Conservation (phyloP, 2,329 filamentous ascomycete genomes). For the Zasmidium angulare region DNA sequence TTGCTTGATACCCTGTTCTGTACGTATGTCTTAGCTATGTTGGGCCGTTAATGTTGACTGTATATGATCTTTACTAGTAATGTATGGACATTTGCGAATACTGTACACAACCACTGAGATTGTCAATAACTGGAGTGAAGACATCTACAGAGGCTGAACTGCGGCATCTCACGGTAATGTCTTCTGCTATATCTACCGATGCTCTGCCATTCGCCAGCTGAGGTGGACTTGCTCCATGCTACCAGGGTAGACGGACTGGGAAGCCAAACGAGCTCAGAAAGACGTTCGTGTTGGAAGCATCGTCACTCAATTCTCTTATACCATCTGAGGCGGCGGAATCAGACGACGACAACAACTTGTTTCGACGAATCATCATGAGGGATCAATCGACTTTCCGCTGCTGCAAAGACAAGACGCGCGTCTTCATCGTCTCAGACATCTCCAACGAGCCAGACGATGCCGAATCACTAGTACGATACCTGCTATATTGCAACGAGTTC, state of each 20-base stretch:
- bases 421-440: slow-evolving; percentile 27
- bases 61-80: no score
- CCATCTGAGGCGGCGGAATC: neutral
- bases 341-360: neutral
- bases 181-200: neutral
- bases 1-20: neutral
- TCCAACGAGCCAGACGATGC: slow-evolving; percentile 31
- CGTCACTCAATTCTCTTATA: no score
- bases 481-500: slow-evolving; percentile 17
- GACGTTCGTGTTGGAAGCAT: no score
- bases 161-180: neutral
- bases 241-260: neutral
- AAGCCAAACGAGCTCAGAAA: neutral
- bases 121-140: no score
- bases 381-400: neutral
- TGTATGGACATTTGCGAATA: no score
- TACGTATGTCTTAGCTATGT: no score
- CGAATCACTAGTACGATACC: slow-evolving; percentile 25
- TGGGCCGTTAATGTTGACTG: no score
- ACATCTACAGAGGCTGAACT: neutral
- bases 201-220: neutral
- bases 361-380: neutral
- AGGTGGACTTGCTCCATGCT: neutral
- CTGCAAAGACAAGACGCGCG: slow-evolving; percentile 9
- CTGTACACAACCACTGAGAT: no score